phyloP scores from a whole-genome alignment of 352 stramenopile species.

The Globisporangium barbulae region DNA sequence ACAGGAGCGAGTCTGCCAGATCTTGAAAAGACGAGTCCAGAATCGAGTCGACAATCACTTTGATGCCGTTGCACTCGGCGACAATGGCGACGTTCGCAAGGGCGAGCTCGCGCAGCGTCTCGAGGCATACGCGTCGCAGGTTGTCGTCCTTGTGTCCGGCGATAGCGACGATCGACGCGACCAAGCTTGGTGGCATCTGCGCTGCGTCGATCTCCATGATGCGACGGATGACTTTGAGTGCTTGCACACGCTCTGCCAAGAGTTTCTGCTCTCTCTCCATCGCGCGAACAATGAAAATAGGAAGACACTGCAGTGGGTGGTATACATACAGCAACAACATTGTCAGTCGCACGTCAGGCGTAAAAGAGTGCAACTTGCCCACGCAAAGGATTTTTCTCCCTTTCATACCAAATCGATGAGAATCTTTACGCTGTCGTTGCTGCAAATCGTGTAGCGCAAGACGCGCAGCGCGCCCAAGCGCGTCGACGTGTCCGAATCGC shows the following conservation, averaged over 20 bases:
- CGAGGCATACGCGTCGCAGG: conserved; percentile 80
- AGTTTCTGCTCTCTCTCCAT: conserved; percentile 88
- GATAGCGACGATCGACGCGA: conserved; percentile 79
- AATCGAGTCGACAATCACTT: conserved; percentile 84
- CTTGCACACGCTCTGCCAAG: conserved; percentile 79
- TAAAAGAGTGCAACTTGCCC: background rate
- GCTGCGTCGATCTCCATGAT: conserved; percentile 86
- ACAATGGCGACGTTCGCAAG: conserved; percentile 82
- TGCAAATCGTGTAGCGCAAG: conserved; percentile 82
- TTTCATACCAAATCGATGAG: conserved; percentile 58
- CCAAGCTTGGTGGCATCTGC: conserved; percentile 81
- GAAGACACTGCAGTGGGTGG: conserved; percentile 37
- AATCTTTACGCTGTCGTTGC: conserved; percentile 59
- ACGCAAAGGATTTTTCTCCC: background rate
- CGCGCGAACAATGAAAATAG: conserved; percentile 79
- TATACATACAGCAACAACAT: background rate
- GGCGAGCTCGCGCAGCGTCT: conserved; percentile 80
- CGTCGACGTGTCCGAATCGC: conserved; percentile 77
- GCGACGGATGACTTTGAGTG: conserved; percentile 80
- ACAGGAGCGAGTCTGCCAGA: conserved; percentile 75
- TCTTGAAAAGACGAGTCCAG: conserved; percentile 88
- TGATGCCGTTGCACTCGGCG: conserved; percentile 78
- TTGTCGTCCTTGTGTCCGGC: conserved; percentile 89
- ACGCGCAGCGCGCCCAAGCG: conserved; percentile 73
- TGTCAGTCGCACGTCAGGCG: background rate